phyloP scores from a whole-genome alignment of 2,329 filamentous ascomycete genomes.

The Epichloe sp. region DNA sequence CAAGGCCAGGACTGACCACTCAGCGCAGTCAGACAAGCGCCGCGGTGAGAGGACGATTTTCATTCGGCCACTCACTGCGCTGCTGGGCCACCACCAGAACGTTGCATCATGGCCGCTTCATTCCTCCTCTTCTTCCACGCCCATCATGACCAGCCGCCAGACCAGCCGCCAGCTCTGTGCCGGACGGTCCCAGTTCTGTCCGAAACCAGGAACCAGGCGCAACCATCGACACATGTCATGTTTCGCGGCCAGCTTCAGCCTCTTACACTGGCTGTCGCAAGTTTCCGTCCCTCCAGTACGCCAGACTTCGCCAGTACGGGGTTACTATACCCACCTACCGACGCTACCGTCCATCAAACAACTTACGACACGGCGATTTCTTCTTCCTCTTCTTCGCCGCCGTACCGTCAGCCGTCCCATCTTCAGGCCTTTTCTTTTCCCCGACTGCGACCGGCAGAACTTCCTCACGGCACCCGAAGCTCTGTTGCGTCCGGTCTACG shows the following conservation, averaged over 20 bases:
- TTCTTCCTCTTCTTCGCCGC: not conserved
- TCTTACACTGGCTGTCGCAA: slow-evolving; percentile 10
- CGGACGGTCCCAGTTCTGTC: not conserved
- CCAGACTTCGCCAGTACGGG: not conserved
- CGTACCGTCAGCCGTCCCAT: not conserved
- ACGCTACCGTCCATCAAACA: too few relatives aligned
- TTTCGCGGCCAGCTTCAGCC: slow-evolving; percentile 4
- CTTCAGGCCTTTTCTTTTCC: not conserved
- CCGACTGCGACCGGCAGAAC: not conserved
- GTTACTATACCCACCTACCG: too few relatives aligned
- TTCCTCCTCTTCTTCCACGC: not conserved
- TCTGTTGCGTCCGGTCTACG: not conserved
- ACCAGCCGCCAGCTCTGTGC: not conserved
- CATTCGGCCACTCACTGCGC: too few relatives aligned
- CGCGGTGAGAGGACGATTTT: slow-evolving; percentile 7
- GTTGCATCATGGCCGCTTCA: too few relatives aligned
- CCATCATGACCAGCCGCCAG: not conserved
- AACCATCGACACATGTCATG: slow-evolving; percentile 1
- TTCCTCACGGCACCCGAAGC: not conserved
- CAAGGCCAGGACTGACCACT: too few relatives aligned
- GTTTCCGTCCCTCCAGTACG: slow-evolving; percentile 3
- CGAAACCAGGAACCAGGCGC: slow-evolving; percentile 6
- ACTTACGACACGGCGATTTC: not conserved
- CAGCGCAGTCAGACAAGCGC: slow-evolving; percentile 9
- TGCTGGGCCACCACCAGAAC: too few relatives aligned